These are phyloP conservation scores for Phaseolus coccineus DNA, from an alignment of 331 rosid genomes.

Conservation along the genomic window DNA sequence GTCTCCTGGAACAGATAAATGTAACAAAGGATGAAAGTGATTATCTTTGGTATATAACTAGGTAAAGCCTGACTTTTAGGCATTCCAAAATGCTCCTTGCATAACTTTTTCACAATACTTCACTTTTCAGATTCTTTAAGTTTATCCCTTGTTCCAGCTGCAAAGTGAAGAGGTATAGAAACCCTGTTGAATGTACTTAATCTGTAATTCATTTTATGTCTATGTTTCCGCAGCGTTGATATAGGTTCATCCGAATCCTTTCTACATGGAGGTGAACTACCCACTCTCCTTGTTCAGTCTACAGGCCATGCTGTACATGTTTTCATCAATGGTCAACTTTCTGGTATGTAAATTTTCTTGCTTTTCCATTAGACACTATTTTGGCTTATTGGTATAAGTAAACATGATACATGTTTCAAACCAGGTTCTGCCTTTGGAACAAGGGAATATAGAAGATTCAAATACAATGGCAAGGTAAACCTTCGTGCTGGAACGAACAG, in stretches of 20 bases:
- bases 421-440: conserved; percentile 85
- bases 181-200: conserved; percentile 7
- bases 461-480: conserved; percentile 69
- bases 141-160: background rate
- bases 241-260: conserved; percentile 75
- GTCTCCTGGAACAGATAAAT: conserved; percentile 81
- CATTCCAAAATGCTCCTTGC: background rate
- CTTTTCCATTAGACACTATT: conserved; percentile 13
- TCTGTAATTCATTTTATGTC: conserved; percentile 13
- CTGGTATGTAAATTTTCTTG: conserved; percentile 56
- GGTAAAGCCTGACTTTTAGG: conserved; percentile 54
- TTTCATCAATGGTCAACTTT: conserved; percentile 78
- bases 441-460: conserved; percentile 70
- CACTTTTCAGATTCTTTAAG: conserved; percentile 8
- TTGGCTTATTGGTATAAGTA: conserved; percentile 9
- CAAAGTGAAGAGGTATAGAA: background rate
- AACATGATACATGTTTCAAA: conserved; percentile 14
- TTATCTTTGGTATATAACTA: conserved; percentile 88
- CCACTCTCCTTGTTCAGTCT: conserved; percentile 77
- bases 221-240: conserved; percentile 59
- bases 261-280: conserved; percentile 79
- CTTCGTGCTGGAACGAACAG: conserved; percentile 75
- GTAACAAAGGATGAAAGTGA: conserved; percentile 78
- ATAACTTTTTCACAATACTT: conserved; percentile 4
- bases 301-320: conserved; percentile 86